A percentile compares a stretch with the other conserved stretches of the same genome.
phyloP scores from a whole-genome alignment of 2,329 filamentous ascomycete species.

The Cadophora luteo-olivacea region DNA sequence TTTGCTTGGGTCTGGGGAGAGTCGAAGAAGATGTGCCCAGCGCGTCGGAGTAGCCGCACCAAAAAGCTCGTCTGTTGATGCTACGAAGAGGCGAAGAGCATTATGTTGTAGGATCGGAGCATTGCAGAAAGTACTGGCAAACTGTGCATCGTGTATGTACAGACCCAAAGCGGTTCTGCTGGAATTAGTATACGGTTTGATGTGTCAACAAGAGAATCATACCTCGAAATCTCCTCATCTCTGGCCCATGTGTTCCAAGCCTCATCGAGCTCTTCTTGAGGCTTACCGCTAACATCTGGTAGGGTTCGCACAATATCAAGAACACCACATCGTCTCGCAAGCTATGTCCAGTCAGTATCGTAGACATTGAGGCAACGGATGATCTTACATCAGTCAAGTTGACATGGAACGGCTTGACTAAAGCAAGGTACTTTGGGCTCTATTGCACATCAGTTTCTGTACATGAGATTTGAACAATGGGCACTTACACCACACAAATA shows the following conservation, averaged over 20 bases:
- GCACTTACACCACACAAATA: constrained; percentile 28
- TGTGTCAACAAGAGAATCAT: background rate
- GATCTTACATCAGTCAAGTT: constrained; percentile 28
- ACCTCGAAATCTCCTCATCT: constrained; percentile 27
- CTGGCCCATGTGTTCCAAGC: constrained; percentile 29
- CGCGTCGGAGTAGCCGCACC: constrained; percentile 17
- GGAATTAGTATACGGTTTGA: background rate
- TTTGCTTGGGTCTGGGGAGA: constrained; percentile 3
- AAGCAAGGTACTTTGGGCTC: constrained; percentile 26
- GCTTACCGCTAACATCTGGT: background rate
- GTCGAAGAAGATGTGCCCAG: constrained; percentile 17
- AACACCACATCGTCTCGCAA: constrained; percentile 10
- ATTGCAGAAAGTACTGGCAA: constrained; percentile 19
- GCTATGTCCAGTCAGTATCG: constrained; percentile 7
- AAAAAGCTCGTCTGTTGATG: constrained; percentile 21
- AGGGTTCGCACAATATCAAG: constrained; percentile 11
- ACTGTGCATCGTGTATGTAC: constrained; percentile 22
- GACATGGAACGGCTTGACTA: constrained; percentile 28
- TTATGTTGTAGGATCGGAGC: constrained; percentile 19
- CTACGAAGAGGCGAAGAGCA: constrained; percentile 16
- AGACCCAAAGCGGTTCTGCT: constrained; percentile 12
- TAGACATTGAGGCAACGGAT: background rate
- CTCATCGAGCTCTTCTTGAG: constrained; percentile 21
- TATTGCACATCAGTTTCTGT: constrained; percentile 11
- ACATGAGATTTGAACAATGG: background rate